Percentiles rank a stretch among this genome's conserved stretches.
Evolutionary conservation across 2,329 filamentous ascomycete species (phyloP).

Genomic region (Penicillium freii): DNA sequence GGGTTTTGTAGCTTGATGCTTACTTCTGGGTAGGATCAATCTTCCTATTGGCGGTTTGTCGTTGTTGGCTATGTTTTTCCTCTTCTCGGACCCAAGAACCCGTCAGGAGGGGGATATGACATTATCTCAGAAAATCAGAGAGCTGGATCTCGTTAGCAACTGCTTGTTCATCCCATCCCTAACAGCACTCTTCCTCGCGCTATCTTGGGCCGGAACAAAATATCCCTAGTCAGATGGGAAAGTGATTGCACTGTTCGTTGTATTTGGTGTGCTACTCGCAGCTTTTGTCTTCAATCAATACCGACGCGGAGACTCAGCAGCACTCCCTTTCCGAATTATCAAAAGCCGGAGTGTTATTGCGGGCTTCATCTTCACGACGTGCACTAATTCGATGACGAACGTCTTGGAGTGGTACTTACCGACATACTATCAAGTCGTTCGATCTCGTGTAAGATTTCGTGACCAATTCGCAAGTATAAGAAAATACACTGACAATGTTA

Average conservation of each 20-base stretch:
- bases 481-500: slow-evolving; percentile 1
- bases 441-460: slow-evolving; percentile 15
- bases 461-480: slow-evolving; percentile 9
- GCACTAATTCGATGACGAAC: slow-evolving; percentile 24
- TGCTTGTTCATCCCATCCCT: neutral
- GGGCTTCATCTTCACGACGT: slow-evolving; percentile 24
- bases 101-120: slow-evolving; percentile 9
- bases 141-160: slow-evolving; percentile 32
- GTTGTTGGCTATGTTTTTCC: slow-evolving; percentile 15
- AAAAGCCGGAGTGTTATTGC: slow-evolving; percentile 29
- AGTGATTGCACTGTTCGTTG: neutral
- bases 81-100: slow-evolving; percentile 21
- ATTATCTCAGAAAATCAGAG: slow-evolving; percentile 25
- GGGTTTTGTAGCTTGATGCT: neutral
- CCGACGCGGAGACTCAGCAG: slow-evolving; percentile 16
- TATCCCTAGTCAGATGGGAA: neutral
- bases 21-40: slow-evolving; percentile 27
- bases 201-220: neutral
- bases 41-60: slow-evolving; percentile 31
- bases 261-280: neutral
- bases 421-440: slow-evolving; percentile 38
- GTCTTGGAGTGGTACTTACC: slow-evolving; percentile 32
- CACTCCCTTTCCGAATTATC: slow-evolving; percentile 35
- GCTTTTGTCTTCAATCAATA: neutral
- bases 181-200: neutral